Evolutionary conservation across 2,329 filamentous ascomycete species (phyloP).

Genomic region (Fusarium luffae): DNA sequence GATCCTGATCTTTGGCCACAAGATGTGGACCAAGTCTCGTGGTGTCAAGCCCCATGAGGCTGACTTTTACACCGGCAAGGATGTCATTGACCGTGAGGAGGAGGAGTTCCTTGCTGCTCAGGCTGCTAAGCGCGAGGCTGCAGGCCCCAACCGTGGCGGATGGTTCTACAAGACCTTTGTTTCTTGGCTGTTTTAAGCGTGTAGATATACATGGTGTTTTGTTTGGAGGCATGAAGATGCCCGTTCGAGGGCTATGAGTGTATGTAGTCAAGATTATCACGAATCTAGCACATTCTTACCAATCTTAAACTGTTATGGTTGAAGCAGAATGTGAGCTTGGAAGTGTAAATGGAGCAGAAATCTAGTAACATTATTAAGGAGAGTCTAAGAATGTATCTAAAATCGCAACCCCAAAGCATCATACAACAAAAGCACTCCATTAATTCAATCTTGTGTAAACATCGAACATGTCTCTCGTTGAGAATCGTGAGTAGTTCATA

Average conservation of each 20-base stretch:
- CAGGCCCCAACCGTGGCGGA: conserved; percentile 40
- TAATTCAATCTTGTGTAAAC: neutral
- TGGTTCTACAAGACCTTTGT: conserved; percentile 55
- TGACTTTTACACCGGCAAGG: conserved; percentile 79
- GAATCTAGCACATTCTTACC: conserved; percentile 13
- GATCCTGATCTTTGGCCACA: conserved; percentile 75
- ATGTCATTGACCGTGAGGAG: conserved; percentile 78
- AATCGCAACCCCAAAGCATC: neutral
- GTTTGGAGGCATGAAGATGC: conserved; percentile 12
- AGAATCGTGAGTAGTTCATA: conserved; percentile 33
- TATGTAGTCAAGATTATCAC: conserved; percentile 27
- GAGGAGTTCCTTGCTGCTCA: conserved; percentile 69
- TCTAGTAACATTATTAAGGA: conserved; percentile 27
- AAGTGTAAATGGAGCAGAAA: neutral
- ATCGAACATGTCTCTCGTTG: conserved; percentile 30
- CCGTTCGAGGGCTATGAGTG: conserved; percentile 15
- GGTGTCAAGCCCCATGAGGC: conserved; percentile 67
- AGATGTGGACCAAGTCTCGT: conserved; percentile 65
- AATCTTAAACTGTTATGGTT: neutral
- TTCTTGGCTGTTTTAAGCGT: conserved; percentile 52
- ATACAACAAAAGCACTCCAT: neutral
- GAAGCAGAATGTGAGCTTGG: neutral
- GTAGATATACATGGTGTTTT: neutral
- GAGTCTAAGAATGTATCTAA: conserved; percentile 24
- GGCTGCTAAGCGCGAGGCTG: conserved; percentile 44